Evolutionary conservation across 208 protist species (phyloP), one percentile per base, ranked within the genome.

Genomic region (Trypanosoma mega): DNA sequence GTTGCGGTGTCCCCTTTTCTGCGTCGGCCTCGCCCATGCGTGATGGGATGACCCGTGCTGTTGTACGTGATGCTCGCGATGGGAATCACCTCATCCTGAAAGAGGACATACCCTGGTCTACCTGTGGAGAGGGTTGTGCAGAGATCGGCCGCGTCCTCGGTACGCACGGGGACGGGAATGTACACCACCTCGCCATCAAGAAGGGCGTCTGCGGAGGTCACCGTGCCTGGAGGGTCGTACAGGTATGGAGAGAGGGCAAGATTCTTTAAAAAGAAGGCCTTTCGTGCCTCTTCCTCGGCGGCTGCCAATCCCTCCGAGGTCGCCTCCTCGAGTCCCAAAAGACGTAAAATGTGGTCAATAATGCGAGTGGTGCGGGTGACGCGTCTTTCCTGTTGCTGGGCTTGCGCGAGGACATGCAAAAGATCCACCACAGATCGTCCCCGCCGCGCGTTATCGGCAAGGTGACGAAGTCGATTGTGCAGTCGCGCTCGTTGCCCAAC

Each of bases 41-140:
- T 11, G 8, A 47, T 18, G 2, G 51, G 26, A 12, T 23, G 0
- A 34, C 29, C 12, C 9, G 5, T 9, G 46, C 48, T 36, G 24
- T 36, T 37, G 31, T 46, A 39, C 24, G 57, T 23, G n/a, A 64
- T 51, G 1, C 29, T 43, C 12, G 61, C 64, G 39, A 81, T 72
- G 6, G 75, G 75, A 39, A 81, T 63, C 30, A 65, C 39, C 43
- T 81, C 69, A 23, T 63, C 60, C 20, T 76, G 51, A 55, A 81
- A 76, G 3, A 71, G 29, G 34, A 81, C 48, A 52, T 81, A 68
- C 12, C 69, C 68, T 30, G 48, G 9, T 27, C 53, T 33, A 33
- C 49, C 49, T 21, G 48, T 48, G 7, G 31, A 34, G 23, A 72
- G 41, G 29, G 65, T 58, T 18, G 54, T 39, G 39, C 49, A 60